These are phyloP conservation scores for Triangularia setosa DNA, from an alignment of 2,329 filamentous ascomycete species.

Conservation along the genomic window DNA sequence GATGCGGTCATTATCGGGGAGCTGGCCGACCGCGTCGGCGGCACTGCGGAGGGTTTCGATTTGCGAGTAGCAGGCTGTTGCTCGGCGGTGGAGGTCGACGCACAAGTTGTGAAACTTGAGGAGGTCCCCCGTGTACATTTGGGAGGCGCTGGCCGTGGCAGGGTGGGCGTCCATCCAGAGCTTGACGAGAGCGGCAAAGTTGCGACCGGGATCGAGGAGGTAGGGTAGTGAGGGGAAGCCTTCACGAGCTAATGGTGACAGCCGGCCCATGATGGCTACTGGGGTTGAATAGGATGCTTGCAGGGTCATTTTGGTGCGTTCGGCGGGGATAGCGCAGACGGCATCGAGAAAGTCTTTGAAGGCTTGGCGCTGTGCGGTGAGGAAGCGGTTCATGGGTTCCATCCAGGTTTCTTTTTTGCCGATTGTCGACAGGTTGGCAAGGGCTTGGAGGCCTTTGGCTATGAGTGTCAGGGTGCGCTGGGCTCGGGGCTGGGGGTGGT, in stretches of 20 bases:
- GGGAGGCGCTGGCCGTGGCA: slow-evolving; percentile 30
- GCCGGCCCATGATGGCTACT: slow-evolving; percentile 78
- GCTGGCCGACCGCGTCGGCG: slow-evolving; percentile 35
- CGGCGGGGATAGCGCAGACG: slow-evolving; percentile 76
- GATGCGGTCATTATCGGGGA: slow-evolving; percentile 16
- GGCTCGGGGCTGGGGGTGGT: slow-evolving; percentile 77
- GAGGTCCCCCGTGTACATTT: slow-evolving; percentile 49
- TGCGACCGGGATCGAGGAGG: slow-evolving; percentile 82
- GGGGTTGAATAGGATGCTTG: slow-evolving; percentile 90
- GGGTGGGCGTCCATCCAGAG: slow-evolving; percentile 65
- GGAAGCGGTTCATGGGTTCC: slow-evolving; percentile 94
- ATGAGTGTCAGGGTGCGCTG: slow-evolving; percentile 88
- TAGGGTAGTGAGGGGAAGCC: slow-evolving; percentile 92
- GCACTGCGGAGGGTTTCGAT: slow-evolving; percentile 43
- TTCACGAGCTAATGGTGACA: slow-evolving; percentile 77
- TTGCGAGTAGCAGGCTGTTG: slow-evolving; percentile 48
- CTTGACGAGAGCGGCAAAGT: slow-evolving; percentile 78
- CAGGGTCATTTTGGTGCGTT: slow-evolving; percentile 59
- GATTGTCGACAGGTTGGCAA: slow-evolving; percentile 87
- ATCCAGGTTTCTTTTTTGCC: slow-evolving; percentile 98
- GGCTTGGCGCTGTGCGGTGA: slow-evolving; percentile 68
- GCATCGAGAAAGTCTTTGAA: slow-evolving; percentile 86
- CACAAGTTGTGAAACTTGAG: slow-evolving; percentile 52
- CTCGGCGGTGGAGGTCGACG: slow-evolving; percentile 45
- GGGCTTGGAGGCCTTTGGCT: slow-evolving; percentile 84